phyloP scores from a whole-genome alignment of 73 alveolate genomes.

The Urostyla sp. region DNA sequence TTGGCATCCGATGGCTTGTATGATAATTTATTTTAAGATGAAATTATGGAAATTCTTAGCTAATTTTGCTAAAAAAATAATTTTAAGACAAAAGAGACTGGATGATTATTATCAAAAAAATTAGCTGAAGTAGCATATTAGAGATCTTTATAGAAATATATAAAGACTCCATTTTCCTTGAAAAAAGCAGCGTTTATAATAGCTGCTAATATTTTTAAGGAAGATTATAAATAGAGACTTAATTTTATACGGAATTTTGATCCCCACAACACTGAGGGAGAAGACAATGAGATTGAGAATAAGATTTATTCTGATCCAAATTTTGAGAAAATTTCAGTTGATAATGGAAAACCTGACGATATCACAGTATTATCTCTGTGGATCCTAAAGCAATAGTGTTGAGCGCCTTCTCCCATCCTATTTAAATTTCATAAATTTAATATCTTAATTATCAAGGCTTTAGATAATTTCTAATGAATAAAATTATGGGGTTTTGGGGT shows the following conservation, averaged over 20 bases:
- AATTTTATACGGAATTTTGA: neutral
- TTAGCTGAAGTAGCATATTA: constrained; percentile 40
- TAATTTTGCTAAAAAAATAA: neutral
- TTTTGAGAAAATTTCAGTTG: constrained; percentile 38
- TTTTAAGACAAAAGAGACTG: constrained; percentile 24
- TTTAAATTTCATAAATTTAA: too few species aligned
- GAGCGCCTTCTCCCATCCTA: too few species aligned
- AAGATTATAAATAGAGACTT: neutral
- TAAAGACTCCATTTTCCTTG: constrained; percentile 32
- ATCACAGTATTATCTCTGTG: constrained; percentile 30
- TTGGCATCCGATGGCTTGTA: constrained; percentile 73
- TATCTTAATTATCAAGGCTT: too few species aligned
- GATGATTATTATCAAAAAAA: neutral
- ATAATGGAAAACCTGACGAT: constrained; percentile 38
- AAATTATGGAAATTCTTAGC: constrained; percentile 37
- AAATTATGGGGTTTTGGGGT: too few species aligned
- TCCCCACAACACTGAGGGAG: neutral
- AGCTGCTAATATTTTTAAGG: too few species aligned
- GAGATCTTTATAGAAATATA: neutral
- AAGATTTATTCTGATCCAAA: neutral
- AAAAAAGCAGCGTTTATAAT: constrained; percentile 8
- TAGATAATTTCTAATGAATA: too few species aligned
- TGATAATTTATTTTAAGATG: constrained; percentile 63
- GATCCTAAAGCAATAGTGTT: too few species aligned
- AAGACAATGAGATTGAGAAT: constrained; percentile 17